Evolutionary conservation across 768 basidiomycete genomes (phyloP), one percentile per base, ranked within the genome.

Genomic region (Boletus patriciae): DNA sequence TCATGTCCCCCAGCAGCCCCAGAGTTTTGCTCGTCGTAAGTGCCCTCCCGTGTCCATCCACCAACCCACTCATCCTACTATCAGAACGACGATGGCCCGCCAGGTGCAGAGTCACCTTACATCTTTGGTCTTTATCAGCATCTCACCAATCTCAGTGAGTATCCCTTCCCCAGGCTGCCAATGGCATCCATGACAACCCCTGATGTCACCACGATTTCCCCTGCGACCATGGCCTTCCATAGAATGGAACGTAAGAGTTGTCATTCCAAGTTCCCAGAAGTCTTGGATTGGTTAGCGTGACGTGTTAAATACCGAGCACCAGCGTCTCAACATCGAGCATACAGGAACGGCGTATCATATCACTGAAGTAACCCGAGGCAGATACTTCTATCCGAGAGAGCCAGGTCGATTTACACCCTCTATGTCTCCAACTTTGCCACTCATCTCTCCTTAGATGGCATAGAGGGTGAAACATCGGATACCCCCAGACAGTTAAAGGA

Each of bases 61-160:
- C 27, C 25, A 4, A 6, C 1, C 12, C n/a, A 27, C 50, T 63
- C 57, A 62, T 43, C 33, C n/a, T 18, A 3, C 45, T 3, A 29
- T 9, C 62, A 91, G 86, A 93, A 93, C 68, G 91, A 94, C 65
- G 92, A 94, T 64, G 91, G 91, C 3, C 92, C 91, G 15, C 92
- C 91, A 8, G 73, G 83, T 36, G 59, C 71, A 9, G 85, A 87
- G 36, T 92, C 90, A 1, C 91, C 91, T 0, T 91, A 87, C 68
- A 78, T 91, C 49, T 84, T 86, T 48, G 86, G 85, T 7, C 76
- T 93, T 44, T 90, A 86, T 65, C 77, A 74, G 23, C 76, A 83
- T 62, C 75, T 94, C 47, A 83, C 79, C 7, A 68, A 76, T 53
- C 78, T 90, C 33, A 85, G 90, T 90, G 65, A 58, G 75, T 31